phyloP scores from a whole-genome alignment of 2,329 filamentous ascomycete genomes.

The Lasiodiplodia hormozganensis region DNA sequence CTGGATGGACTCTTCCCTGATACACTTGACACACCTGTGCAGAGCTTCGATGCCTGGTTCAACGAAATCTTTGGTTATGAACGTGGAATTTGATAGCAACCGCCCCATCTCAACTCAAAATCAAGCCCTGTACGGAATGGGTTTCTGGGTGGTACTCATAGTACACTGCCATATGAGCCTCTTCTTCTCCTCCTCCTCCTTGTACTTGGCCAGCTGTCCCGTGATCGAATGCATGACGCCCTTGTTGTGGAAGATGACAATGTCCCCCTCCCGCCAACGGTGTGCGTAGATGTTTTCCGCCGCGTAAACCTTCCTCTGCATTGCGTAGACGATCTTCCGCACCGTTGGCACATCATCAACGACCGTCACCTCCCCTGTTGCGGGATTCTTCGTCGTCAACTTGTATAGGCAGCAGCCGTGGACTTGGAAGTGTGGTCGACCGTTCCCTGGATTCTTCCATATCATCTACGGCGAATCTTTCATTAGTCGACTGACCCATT shows the following conservation, averaged over 20 bases:
- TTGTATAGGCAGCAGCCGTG: slow-evolving; percentile 36
- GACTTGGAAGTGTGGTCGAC: slow-evolving; percentile 36
- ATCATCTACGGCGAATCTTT: slow-evolving; percentile 30
- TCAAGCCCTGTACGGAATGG: no score
- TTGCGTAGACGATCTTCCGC: slow-evolving; percentile 37
- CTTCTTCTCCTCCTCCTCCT: slow-evolving; percentile 30
- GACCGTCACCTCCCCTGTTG: slow-evolving; percentile 31
- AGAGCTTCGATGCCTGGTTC: no score
- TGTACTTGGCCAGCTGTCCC: slow-evolving; percentile 34
- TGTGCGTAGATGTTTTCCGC: slow-evolving; percentile 44
- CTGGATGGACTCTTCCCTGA: no score
- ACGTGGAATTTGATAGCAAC: no score
- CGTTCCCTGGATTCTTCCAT: slow-evolving; percentile 33
- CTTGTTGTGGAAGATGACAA: slow-evolving; percentile 36
- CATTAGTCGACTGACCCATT: not conserved
- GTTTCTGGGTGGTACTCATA: no score
- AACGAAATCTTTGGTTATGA: no score
- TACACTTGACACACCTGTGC: no score
- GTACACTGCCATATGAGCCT: slow-evolving; percentile 41
- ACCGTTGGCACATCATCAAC: slow-evolving; percentile 35
- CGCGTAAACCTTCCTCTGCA: slow-evolving; percentile 37
- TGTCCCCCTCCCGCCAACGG: slow-evolving; percentile 40
- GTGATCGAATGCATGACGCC: slow-evolving; percentile 45
- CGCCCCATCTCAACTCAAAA: no score
- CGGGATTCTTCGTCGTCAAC: slow-evolving; percentile 34